phyloP scores from a whole-genome alignment of 805 yeast species.

The Pichia nakasei region DNA sequence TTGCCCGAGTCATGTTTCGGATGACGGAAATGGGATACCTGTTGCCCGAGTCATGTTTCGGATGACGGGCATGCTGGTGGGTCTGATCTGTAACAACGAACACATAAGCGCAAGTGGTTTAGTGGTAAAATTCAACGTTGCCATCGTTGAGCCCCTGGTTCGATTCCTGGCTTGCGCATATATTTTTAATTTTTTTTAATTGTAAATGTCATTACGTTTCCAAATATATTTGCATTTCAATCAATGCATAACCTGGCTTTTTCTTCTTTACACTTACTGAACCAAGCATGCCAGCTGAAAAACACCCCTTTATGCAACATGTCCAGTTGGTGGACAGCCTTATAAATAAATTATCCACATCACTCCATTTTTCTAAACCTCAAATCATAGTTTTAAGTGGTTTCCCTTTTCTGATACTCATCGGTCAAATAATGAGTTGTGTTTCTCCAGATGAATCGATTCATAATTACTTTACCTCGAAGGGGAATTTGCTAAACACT shows the following conservation, averaged over 20 bases:
- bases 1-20: too few species aligned
- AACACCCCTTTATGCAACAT: constrained; percentile 1
- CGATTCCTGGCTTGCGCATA: constrained; percentile 23
- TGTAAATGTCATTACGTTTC: background rate
- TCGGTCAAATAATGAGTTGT: constrained; percentile 44
- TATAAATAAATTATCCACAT: background rate
- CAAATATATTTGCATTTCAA: background rate
- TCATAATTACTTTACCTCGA: constrained; percentile 45
- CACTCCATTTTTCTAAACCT: background rate
- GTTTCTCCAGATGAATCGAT: constrained; percentile 38
- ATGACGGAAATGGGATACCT: too few species aligned
- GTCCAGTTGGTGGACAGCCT: background rate
- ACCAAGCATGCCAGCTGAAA: too few species aligned
- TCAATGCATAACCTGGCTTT: too few species aligned
- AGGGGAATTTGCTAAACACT: constrained; percentile 62
- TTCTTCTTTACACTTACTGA: too few species aligned
- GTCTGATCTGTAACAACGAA: too few species aligned
- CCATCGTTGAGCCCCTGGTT: constrained; percentile 24
- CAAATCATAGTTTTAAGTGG: constrained; percentile 2
- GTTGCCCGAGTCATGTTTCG: too few species aligned
- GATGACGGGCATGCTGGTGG: too few species aligned
- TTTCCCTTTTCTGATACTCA: constrained; percentile 35
- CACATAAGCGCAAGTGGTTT: constrained; percentile 19
- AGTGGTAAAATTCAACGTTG: constrained; percentile 23
- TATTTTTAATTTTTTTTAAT: background rate